phyloP scores from a whole-genome alignment of 495 filamentous ascomycete genomes.

The Penicillium fimorum region DNA sequence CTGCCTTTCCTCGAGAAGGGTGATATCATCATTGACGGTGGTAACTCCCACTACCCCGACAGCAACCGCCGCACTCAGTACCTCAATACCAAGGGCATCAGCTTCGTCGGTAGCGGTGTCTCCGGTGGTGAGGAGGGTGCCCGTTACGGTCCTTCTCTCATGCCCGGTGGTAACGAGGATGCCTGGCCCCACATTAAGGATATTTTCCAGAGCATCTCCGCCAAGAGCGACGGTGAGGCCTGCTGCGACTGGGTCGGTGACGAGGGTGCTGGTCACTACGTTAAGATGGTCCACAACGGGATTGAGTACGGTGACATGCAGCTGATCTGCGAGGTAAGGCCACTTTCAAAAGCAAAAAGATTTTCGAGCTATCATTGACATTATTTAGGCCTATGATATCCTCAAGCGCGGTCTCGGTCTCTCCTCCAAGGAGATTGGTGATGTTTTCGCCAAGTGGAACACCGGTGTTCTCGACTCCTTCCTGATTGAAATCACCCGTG shows the following conservation, averaged over 20 bases:
- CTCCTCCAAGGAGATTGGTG: slow-evolving; percentile 85
- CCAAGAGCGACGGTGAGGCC: slow-evolving; percentile 92
- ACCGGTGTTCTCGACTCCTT: slow-evolving; percentile 97
- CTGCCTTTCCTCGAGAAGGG: slow-evolving; percentile 85
- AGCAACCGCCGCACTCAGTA: slow-evolving; percentile 93
- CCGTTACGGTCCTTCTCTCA: slow-evolving; percentile 92
- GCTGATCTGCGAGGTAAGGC: slow-evolving; percentile 89
- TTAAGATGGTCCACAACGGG: slow-evolving; percentile 99
- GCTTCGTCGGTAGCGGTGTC: slow-evolving; percentile 95
- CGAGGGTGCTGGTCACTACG: slow-evolving; percentile 98
- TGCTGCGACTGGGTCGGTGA: slow-evolving; percentile 99
- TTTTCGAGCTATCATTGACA: not conserved
- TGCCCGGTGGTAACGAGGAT: slow-evolving; percentile 97
- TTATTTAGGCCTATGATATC: slow-evolving; percentile 88
- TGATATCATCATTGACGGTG: slow-evolving; percentile 99
- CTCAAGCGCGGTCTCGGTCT: slow-evolving; percentile 94
- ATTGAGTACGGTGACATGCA: slow-evolving; percentile 99
- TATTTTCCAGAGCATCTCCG: slow-evolving; percentile 94
- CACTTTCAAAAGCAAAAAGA: slow-evolving; percentile 3
- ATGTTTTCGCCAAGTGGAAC: slow-evolving; percentile 96
- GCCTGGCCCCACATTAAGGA: slow-evolving; percentile 99
- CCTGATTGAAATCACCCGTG: slow-evolving; percentile 97
- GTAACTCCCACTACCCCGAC: slow-evolving; percentile 99
- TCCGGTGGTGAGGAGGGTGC: slow-evolving; percentile 99
- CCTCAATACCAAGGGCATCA: slow-evolving; percentile 80